These are phyloP conservation scores for Glonium stellatum DNA, from an alignment of 495 filamentous ascomycete genomes.

Conservation along the genomic window DNA sequence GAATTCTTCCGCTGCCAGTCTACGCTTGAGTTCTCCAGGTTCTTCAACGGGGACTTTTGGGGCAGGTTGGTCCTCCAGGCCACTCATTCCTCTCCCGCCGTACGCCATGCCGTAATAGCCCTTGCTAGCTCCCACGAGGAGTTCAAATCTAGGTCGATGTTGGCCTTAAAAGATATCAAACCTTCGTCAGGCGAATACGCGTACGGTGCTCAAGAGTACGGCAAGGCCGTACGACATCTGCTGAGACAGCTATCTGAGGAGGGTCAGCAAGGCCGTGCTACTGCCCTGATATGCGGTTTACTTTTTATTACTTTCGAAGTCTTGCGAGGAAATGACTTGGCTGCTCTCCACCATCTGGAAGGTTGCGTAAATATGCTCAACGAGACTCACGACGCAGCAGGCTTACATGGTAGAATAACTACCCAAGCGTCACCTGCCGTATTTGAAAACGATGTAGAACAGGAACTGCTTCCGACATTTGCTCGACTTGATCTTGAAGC, in stretches of 20 bases:
- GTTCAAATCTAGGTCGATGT: conserved; percentile 6
- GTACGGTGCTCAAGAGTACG: conserved; percentile 16
- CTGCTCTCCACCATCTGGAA: conserved; percentile 14
- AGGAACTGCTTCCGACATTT: conserved; percentile 22
- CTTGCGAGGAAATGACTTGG: conserved; percentile 14
- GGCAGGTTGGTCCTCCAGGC: conserved; percentile 15
- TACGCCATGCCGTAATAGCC: conserved; percentile 21
- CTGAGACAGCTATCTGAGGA: conserved; percentile 14
- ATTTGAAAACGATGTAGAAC: not conserved
- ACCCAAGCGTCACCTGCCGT: not conserved
- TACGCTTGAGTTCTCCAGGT: conserved; percentile 19
- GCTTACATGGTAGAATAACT: not conserved
- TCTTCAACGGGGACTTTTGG: conserved; percentile 18
- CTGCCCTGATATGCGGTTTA: conserved; percentile 19
- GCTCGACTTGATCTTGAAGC: conserved; percentile 17
- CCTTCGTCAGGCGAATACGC: conserved; percentile 8
- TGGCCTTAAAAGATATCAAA: not conserved
- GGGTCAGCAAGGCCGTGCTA: conserved; percentile 7
- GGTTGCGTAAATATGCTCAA: conserved; percentile 20
- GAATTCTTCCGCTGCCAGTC: conserved; percentile 20
- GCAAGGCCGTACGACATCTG: conserved; percentile 14
- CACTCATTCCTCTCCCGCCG: conserved; percentile 9
- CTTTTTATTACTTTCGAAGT: conserved; percentile 21
- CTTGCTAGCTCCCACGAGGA: conserved; percentile 19
- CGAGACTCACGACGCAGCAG: not conserved